A percentile compares a stretch with the other conserved stretches of the same genome.
Conservation (phyloP, 2,329 filamentous ascomycete species). For the Fusarium chuoi region DNA sequence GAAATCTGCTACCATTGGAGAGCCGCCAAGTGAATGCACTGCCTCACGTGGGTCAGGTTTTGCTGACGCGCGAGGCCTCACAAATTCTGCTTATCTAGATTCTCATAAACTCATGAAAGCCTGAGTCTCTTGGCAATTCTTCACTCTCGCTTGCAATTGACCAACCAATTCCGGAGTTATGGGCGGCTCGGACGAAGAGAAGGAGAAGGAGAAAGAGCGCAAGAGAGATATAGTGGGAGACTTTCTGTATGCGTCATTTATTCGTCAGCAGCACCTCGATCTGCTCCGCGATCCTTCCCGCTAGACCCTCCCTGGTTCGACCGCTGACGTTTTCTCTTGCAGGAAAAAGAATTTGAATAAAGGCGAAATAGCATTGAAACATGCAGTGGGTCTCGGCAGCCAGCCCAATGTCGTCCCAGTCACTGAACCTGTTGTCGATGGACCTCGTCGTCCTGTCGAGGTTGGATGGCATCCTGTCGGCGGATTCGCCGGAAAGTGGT, state of each 20-base stretch:
- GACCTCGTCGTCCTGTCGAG: constrained; percentile 53
- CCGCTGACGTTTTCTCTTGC: constrained; percentile 5
- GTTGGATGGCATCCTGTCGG: constrained; percentile 70
- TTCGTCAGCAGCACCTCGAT: not conserved
- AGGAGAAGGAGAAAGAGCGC: constrained; percentile 37
- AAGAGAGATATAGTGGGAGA: constrained; percentile 48
- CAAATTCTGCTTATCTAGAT: not conserved
- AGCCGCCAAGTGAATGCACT: constrained; percentile 3
- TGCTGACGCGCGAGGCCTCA: constrained; percentile 20
- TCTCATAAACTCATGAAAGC: not conserved
- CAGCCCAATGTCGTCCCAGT: constrained; percentile 48
- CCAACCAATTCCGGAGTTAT: not conserved
- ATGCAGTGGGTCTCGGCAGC: constrained; percentile 48
- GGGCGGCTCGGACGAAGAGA: constrained; percentile 21
- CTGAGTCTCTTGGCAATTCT: no score
- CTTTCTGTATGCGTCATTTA: constrained; percentile 48
- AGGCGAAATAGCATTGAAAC: constrained; percentile 50
- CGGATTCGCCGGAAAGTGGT: constrained; percentile 66
- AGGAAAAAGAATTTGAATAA: constrained; percentile 49
- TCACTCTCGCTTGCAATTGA: not conserved
- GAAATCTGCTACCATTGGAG: constrained; percentile 4
- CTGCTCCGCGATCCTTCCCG: not conserved
- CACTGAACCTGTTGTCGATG: constrained; percentile 44
- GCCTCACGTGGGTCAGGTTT: constrained; percentile 26
- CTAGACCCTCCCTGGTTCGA: not conserved